These are phyloP conservation scores for Quercus parvula DNA, from an alignment of 306 rosid genomes.

Conservation along the genomic window DNA sequence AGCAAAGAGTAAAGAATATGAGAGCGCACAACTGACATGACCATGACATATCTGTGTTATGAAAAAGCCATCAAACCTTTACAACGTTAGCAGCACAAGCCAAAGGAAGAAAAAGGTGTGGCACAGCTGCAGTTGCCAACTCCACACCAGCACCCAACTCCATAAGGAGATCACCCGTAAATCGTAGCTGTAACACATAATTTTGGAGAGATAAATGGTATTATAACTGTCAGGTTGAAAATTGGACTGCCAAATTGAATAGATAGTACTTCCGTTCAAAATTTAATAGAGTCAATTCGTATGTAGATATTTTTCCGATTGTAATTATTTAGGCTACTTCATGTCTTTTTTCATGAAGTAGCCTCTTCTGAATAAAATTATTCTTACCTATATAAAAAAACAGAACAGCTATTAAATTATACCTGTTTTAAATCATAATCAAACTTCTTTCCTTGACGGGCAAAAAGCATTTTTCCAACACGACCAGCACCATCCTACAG, in stretches of 20 bases:
- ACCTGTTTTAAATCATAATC: conserved; percentile 97
- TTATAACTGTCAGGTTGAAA: conserved; percentile 7
- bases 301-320: too few species aligned
- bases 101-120: conserved; percentile 93
- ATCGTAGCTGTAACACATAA: conserved; percentile 61
- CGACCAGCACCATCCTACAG: conserved; percentile 98
- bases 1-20: conserved; percentile 26
- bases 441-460: conserved; percentile 96
- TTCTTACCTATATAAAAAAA: too few species aligned
- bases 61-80: conserved; percentile 50
- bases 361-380: too few species aligned
- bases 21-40: conserved; percentile 22
- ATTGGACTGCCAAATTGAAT: neutral
- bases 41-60: neutral
- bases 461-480: conserved; percentile 94
- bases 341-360: too few species aligned
- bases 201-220: conserved; percentile 12
- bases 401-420: conserved; percentile 6
- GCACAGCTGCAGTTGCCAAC: conserved; percentile 84
- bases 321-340: too few species aligned
- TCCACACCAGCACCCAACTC: conserved; percentile 98
- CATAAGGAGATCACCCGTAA: conserved; percentile 95
- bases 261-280: too few species aligned
- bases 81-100: conserved; percentile 98
- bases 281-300: too few species aligned